These are phyloP conservation scores for Teratosphaeria viscida DNA, from an alignment of 2,329 filamentous ascomycete genomes.

Conservation along the genomic window DNA sequence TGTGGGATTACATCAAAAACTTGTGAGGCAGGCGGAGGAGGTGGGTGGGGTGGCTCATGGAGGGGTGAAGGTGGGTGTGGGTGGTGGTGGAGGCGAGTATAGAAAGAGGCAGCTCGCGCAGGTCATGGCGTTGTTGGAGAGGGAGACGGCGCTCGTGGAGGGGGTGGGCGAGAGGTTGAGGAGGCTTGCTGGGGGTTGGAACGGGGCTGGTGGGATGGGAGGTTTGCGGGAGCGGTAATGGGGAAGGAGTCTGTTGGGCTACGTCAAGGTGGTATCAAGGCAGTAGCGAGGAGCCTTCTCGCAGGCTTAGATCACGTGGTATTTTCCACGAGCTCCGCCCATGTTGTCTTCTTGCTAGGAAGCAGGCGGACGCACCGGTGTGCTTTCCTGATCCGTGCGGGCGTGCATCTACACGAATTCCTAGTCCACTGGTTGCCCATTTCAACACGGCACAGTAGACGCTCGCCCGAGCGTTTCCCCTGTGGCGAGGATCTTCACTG, in stretches of 20 bases:
- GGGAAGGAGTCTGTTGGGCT: not conserved
- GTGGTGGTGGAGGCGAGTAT: constrained; percentile 30
- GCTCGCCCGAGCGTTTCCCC: no score
- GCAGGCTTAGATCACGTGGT: no score
- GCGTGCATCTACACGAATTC: no score
- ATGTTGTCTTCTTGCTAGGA: no score
- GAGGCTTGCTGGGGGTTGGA: constrained; percentile 32
- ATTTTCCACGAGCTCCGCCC: no score
- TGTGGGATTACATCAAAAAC: constrained; percentile 15
- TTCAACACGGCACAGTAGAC: no score
- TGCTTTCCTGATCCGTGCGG: no score
- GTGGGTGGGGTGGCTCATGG: constrained; percentile 17
- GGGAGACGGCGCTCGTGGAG: constrained; percentile 59
- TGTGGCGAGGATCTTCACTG: no score
- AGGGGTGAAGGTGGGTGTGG: constrained; percentile 32
- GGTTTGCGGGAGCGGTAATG: not conserved
- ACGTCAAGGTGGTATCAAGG: not conserved
- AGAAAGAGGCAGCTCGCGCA: constrained; percentile 53
- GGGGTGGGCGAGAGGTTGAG: constrained; percentile 54
- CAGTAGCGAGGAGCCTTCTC: no score
- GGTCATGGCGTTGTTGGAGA: constrained; percentile 52
- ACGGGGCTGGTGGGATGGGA: not conserved
- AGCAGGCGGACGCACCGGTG: no score
- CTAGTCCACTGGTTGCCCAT: no score
- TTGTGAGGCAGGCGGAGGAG: constrained; percentile 21